Evolutionary conservation across 805 yeast genomes (phyloP).

Genomic region (Saturnispora dispora): DNA sequence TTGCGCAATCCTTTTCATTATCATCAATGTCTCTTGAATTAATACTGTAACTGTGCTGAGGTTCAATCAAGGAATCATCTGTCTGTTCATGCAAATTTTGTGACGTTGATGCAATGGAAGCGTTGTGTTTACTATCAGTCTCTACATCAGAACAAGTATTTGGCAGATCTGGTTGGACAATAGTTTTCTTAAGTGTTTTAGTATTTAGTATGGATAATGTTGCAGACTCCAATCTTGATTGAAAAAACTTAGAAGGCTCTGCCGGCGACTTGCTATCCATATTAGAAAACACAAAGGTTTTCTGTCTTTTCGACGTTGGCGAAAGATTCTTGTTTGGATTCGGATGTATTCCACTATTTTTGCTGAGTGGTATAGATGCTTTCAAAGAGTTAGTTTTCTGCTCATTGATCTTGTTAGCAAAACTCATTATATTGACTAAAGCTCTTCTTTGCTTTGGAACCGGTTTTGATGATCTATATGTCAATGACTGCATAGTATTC

Average conservation of each 20-base stretch:
- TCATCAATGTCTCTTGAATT: background rate
- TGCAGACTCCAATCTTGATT: conserved; percentile 10
- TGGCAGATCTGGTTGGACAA: background rate
- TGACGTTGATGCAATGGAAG: background rate
- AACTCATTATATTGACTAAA: background rate
- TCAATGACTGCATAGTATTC: background rate
- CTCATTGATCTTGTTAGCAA: conserved; percentile 3
- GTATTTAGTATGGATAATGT: conserved; percentile 13
- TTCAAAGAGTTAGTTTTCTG: background rate
- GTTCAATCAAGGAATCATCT: conserved; percentile 1
- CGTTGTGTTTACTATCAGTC: conserved; percentile 7
- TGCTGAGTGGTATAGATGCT: background rate
- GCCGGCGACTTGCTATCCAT: conserved; percentile 4
- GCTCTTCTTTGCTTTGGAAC: background rate
- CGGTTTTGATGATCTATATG: conserved; percentile 5
- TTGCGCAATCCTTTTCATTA: background rate
- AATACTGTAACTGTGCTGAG: background rate
- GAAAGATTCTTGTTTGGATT: conserved; percentile 10
- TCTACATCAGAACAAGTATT: conserved; percentile 10
- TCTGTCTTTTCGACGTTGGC: conserved; percentile 22
- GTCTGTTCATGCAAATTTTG: background rate
- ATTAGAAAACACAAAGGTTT: conserved; percentile 15
- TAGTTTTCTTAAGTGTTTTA: background rate
- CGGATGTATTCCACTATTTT: background rate
- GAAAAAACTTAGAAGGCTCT: conserved; percentile 1